Evolutionary conservation across 2,329 filamentous ascomycete species (phyloP).

Genomic region (Stemphylium beticola): DNA sequence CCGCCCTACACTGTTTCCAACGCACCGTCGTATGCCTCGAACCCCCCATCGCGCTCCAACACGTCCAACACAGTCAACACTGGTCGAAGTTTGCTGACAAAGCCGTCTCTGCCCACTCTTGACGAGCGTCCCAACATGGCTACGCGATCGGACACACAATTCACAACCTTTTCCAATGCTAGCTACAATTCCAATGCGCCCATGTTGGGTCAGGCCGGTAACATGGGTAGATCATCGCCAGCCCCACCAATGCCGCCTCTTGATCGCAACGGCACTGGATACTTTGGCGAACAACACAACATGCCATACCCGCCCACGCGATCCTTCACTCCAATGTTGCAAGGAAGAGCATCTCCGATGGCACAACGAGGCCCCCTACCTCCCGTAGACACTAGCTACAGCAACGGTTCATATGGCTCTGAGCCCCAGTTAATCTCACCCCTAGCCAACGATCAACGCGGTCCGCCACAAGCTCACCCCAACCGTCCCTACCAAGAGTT

Average conservation of each 20-base stretch:
- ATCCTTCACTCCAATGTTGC: conserved; percentile 39
- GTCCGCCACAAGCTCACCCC: conserved; percentile 17
- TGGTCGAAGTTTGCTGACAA: conserved; percentile 34
- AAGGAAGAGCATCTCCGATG: conserved; percentile 38
- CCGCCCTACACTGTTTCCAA: conserved; percentile 51
- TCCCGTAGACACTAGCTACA: conserved; percentile 39
- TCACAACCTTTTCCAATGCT: conserved; percentile 58
- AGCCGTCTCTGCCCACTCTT: conserved; percentile 53
- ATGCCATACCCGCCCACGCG: conserved; percentile 32
- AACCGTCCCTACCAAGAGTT: conserved; percentile 35
- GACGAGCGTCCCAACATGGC: conserved; percentile 45
- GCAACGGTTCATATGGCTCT: conserved; percentile 30
- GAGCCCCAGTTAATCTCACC: conserved; percentile 33
- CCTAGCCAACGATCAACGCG: conserved; percentile 23
- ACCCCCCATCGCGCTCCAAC: conserved; percentile 62
- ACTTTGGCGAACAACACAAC: conserved; percentile 32
- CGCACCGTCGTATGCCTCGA: conserved; percentile 39
- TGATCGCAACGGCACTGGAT: conserved; percentile 33
- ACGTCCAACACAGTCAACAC: conserved; percentile 59
- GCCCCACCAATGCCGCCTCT: conserved; percentile 39
- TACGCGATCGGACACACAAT: conserved; percentile 58
- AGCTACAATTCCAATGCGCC: conserved; percentile 70
- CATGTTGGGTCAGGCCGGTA: conserved; percentile 64
- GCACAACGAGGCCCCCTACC: conserved; percentile 35
- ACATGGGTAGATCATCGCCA: conserved; percentile 59